Evolutionary conservation across 83 land plant genomes (phyloP), one percentile per base, ranked within the genome.

Genomic region (Larix sibirica): DNA sequence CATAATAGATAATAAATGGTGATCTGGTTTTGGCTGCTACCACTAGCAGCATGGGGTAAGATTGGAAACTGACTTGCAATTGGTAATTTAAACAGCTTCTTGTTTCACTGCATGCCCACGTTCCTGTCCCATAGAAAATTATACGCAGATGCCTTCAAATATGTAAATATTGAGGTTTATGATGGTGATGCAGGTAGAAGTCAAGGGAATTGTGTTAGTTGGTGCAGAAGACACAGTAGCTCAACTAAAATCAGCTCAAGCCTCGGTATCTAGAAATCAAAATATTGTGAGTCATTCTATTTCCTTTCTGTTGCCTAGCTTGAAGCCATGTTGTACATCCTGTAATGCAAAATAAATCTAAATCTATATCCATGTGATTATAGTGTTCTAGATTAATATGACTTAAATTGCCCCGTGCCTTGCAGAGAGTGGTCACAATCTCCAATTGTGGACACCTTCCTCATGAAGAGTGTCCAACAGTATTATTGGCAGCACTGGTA

Each of bases 171-270:
- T 73, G 56, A 73, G 13, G 44, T 73, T 8, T 21, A n/a, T 8
- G 54, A 40, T 73, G 56, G 5, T 10, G 44, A 60, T 79, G 47
- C 87, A 87, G 89, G 87, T 84, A 33, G 84, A 80, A 13, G 81
- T 84, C 62, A 87, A 85, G 79, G 88, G 87, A 56, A 54, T 87
- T 31, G 87, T 87, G 50, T 28, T 87, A 36, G 80, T 87, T 33
- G 89, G 84, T 13, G 50, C 78, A 38, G 88, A 84, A 65, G 89
- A 87, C 44, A 75, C 20, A 24, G 73, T 84, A 40, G 83, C 68
- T 76, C 87, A 83, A 14, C 47, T 87, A 3, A 81, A 77, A 50
- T 65, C 87, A 64, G 81, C 84, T 58, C 87, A 87, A 76, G 18
- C 67, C 26, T 80, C 78, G 7, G 83, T 87, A 67, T 80, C 84